Base-by-base conservation (phyloP, 108 stramenopile genomes). In the Nitzschia inconspicua region DNA sequence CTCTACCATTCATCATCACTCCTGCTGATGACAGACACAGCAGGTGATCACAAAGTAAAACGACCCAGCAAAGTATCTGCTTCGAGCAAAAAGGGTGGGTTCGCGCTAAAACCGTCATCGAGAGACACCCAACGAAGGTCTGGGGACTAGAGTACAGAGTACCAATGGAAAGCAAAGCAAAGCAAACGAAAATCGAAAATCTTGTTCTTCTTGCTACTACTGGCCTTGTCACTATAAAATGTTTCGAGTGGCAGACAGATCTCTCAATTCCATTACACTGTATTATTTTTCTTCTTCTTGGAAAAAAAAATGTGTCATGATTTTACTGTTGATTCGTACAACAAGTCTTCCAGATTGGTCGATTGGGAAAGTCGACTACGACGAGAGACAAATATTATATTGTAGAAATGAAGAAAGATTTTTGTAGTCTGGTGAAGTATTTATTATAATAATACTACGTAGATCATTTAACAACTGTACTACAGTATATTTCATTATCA, bases 41-140 rank as follows among this genome's bases (percentile, higher is more conserved):
- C 56, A n/a, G 18, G 7, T 28, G 26, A 20, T 53, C 32, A 44
- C 18, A 41, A 66, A 41, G 60, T 65, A 13, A 47, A 63, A 40
- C 40, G 37, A 22, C 63, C 53, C 47, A 68, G 55, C 34, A 57
- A 39, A 16, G 11, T 42, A 10, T 24, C 7, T 34, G 43, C 30
- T 11, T 48, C 40, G 14, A 62, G 51, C 30, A 62, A 44, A 32
- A 70, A 57, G 30, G 54, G 44, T 50, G 75, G 78, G 29, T 75
- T 75, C 9, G 68, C 80, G 31, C 68, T 88, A 23, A 83, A 84
- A 46, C 79, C 83, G 30, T 80, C 81, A 0, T 79, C 87, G 53
- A 84, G 77, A 57, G 87, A 88, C 63, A 88, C 87, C n/a, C 80
- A 80, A 42, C 76, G 78, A 39, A 48, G 82, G 20, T n/a, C n/a